Evolutionary conservation across 352 stramenopile genomes (phyloP), one percentile per base, ranked within the genome.

Genomic region (Phytophthora aleatoria): DNA sequence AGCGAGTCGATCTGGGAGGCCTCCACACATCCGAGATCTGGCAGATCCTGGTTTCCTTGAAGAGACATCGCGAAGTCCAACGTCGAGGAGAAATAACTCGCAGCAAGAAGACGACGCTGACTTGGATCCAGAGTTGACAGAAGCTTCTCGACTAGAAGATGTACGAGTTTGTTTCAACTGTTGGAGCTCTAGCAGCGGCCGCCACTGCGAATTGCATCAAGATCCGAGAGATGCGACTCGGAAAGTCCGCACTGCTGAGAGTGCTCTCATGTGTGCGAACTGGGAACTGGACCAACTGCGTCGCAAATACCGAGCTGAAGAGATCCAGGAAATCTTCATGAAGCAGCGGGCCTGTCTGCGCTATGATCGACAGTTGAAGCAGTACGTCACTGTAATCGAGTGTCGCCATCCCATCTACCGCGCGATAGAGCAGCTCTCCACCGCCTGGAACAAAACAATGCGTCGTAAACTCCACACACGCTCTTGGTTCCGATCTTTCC

Each of bases 291-390:
- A 94, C 33, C 90, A 96, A 35, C 57, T 97, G 7, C 74, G 85
- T 5, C 80, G 87, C 26, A 94, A 94, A 62, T 94, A 96, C 47
- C 81, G 90, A 8, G 80, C 90, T 1, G 90, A 97, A 57, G 90
- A 97, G 69, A 96, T 98, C 43, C 92, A 98, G 59, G 91, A 98
- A 64, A 78, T 98, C 13, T 98, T 98, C 33, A 85, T 92, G 73
- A 91, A 94, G 52, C 78, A 92, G 30, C 92, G 81, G 13, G 87
- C 86, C 1, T 96, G 85, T 15, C 64, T 98, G 13, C 81, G 90
- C 6, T 98, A 95, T 52, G 89, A 98, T 56, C 81, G 81, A 42
- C 68, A 84, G 24, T 67, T 90, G 7, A 96, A 98, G 61, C 68
- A 86, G 41, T 98, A 98, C 64, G 77, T 96, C 28, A 95, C 91